Base-by-base conservation (phyloP, 2,329 filamentous ascomycete genomes). In the Mollisiaceae sp. region DNA sequence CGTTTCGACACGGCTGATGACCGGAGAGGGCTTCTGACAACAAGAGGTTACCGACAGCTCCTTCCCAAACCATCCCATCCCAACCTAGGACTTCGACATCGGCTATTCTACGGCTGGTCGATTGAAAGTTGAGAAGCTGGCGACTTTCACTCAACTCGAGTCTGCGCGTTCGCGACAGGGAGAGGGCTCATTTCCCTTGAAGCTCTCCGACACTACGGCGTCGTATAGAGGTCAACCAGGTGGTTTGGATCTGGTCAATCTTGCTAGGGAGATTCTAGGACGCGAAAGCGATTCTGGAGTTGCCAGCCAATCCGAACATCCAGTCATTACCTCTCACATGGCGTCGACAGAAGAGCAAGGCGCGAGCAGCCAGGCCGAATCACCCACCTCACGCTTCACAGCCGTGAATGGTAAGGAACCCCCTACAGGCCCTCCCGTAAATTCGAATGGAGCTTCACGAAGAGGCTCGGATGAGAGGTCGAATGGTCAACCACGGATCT, bases 341-440 rank as follows among this genome's bases (percentile, higher is more conserved):
- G 59, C 63, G 38, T 64, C 59, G 20, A 63, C 65, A 27, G 68
- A 69, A 60, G 72, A 72, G 41, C 54, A 67, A 54, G 64, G 60
- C 9, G 61, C 64, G 41, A 45, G 50, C 22, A 60, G 59, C 56
- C 67, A 66, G 52, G 68, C 66, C 4, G 73, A 75, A 50, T 71
- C 74, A 38, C 74, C 74, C 15, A 75, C 71, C 1, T 72, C 75
- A 52, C 70, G 76, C 55, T 77, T 77, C 59, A 77, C 76, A 1
- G 76, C 76, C 9, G 76, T 77, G 4, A 77, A 77, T 68, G 73
- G 72, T 36, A 72, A 72, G 39, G 73, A 75, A 35, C 69, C 68
- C 41, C 43, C 65, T 11, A 38, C 52, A 11, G 54, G 20, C 5
- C 39, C 35, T 27, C 38, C 55, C 32, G 45, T 62, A 47, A 71